Evolutionary conservation across 345 rosid genomes (phyloP).

Genomic region (Abelmoschus esculentus): DNA sequence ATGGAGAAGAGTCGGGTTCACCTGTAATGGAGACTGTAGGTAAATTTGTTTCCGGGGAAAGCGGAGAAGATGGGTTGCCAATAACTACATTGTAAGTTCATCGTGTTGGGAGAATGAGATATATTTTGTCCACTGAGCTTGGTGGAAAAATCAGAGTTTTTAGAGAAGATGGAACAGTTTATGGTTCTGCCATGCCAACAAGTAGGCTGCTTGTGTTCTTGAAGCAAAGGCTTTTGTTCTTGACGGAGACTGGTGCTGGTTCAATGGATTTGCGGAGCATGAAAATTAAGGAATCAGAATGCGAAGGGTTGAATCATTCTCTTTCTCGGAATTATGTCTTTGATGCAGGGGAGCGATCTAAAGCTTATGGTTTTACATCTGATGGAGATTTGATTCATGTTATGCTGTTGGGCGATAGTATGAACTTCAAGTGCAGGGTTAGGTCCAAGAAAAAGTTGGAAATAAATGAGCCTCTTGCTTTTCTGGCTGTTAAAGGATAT

Average conservation of each 20-base stretch:
- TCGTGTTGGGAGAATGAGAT: conserved; percentile 75
- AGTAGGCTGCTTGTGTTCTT: conserved; percentile 74
- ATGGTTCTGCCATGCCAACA: conserved; percentile 55
- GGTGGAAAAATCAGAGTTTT: conserved; percentile 60
- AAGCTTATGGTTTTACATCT: neutral
- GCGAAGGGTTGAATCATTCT: neutral
- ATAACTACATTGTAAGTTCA: conserved; percentile 70
- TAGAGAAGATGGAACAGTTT: conserved; percentile 56
- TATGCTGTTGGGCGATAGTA: neutral
- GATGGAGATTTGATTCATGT: neutral
- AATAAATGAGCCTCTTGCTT: conserved; percentile 28
- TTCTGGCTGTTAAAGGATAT: conserved; percentile 84
- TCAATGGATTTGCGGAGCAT: conserved; percentile 82
- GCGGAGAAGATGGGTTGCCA: conserved; percentile 33
- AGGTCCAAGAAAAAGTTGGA: neutral
- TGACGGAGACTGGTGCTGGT: conserved; percentile 90
- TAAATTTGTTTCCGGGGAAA: conserved; percentile 29
- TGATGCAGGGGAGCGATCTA: neutral
- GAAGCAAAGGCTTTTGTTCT: conserved; percentile 89
- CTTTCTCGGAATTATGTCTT: neutral
- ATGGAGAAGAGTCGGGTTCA: conserved; percentile 60
- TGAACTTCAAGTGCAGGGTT: neutral
- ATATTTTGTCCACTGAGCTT: conserved; percentile 54
- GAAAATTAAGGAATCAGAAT: conserved; percentile 21
- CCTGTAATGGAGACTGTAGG: conserved; percentile 51